These are phyloP conservation scores for Chlorella vulgaris DNA, from an alignment of 139 green algal genomes.

Conservation along the genomic window DNA sequence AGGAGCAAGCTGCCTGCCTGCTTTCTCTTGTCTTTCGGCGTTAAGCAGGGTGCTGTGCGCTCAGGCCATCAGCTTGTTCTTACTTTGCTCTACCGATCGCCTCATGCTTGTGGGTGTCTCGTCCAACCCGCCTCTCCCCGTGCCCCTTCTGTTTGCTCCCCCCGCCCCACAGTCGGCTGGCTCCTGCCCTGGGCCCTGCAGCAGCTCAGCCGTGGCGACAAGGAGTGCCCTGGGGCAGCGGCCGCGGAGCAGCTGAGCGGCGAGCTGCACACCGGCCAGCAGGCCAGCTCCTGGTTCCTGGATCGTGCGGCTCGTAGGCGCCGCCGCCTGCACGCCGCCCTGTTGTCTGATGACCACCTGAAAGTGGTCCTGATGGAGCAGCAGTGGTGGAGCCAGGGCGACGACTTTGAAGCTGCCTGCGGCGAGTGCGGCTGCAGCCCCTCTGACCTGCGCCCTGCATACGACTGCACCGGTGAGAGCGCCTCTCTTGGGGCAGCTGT, in stretches of 20 bases:
- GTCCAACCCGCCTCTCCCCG: neutral
- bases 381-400: conserved; percentile 24
- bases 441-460: conserved; percentile 9
- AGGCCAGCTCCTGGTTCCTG: conserved; percentile 22
- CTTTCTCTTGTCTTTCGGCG: no score
- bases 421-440: neutral
- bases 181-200: conserved; percentile 30
- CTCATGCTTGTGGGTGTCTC: no score
- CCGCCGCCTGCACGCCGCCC: conserved; percentile 12
- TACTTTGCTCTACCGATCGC: no score
- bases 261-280: neutral
- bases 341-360: conserved; percentile 25
- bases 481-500: no score
- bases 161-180: conserved; percentile 17
- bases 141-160: neutral
- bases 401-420: conserved; percentile 26
- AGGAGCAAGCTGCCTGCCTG: no score
- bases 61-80: no score
- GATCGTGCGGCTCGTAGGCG: conserved; percentile 3
- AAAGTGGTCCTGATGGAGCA: conserved; percentile 32
- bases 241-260: conserved; percentile 22
- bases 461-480: conserved; percentile 14
- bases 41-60: no score
- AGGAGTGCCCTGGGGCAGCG: neutral
- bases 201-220: conserved; percentile 28